These are phyloP conservation scores for Cicer pinnatifidum DNA, from an alignment of 306 rosid genomes.

Conservation along the genomic window DNA sequence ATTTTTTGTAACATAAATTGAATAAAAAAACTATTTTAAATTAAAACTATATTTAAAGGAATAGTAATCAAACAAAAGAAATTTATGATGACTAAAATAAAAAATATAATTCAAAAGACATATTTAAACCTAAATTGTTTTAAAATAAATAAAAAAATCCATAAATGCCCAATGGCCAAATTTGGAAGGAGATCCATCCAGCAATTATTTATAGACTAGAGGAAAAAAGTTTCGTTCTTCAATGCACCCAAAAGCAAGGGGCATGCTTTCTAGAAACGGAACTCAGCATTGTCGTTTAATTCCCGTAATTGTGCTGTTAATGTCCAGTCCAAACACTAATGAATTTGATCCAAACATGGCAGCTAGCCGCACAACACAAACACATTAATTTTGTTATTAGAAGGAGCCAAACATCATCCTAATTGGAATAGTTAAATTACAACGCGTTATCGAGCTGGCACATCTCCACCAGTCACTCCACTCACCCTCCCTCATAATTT, in stretches of 20 bases:
- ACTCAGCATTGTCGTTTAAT: not conserved
- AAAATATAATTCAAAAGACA: no score
- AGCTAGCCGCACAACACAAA: not conserved
- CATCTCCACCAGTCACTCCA: not conserved
- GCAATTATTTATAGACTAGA: not conserved
- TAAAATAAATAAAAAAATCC: no score
- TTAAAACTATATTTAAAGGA: no score
- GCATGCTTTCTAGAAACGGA: not conserved
- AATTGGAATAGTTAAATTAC: not conserved
- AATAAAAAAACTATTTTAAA: no score
- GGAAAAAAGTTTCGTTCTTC: not conserved
- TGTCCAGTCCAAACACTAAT: conserved; percentile 1
- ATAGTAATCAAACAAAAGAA: no score
- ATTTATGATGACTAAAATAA: no score
- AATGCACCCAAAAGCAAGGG: not conserved
- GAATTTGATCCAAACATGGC: conserved; percentile 9
- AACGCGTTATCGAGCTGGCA: conserved; percentile 39
- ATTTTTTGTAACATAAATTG: no score
- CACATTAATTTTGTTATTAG: not conserved
- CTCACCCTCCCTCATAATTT: conserved; percentile 2
- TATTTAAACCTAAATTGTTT: no score
- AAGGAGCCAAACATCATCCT: not conserved
- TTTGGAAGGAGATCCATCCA: not conserved
- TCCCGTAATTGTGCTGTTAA: not conserved
- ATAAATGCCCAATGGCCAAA: not conserved